Conservation (phyloP, 495 filamentous ascomycete genomes). For the Hapsidospora chrysogenum region DNA sequence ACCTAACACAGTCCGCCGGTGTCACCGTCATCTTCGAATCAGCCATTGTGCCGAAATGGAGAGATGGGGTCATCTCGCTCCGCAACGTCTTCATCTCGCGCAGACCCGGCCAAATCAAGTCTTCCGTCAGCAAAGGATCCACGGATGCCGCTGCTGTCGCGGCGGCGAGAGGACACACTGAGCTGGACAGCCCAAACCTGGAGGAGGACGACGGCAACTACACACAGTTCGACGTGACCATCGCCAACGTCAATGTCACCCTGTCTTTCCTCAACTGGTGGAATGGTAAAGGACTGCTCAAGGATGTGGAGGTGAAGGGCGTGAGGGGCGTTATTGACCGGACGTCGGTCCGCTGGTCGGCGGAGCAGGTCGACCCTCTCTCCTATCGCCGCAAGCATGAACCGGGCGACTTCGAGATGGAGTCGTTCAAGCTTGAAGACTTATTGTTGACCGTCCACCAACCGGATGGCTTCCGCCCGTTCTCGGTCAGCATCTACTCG, state of each 20-base stretch:
- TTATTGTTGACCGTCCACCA: conserved; percentile 85
- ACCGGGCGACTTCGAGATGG: conserved; percentile 90
- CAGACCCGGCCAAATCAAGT: conserved; percentile 60
- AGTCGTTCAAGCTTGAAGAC: conserved; percentile 90
- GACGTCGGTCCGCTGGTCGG: conserved; percentile 56
- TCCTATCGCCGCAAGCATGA: conserved; percentile 74
- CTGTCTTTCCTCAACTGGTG: conserved; percentile 97
- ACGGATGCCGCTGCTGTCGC: conserved; percentile 71
- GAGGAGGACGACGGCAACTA: conserved; percentile 88
- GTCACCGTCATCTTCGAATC: conserved; percentile 96
- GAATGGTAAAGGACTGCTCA: conserved; percentile 83
- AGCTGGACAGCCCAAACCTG: conserved; percentile 10
- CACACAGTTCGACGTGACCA: conserved; percentile 90
- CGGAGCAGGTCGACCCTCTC: conserved; percentile 64
- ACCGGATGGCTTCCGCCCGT: conserved; percentile 76
- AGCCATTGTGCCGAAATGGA: conserved; percentile 92
- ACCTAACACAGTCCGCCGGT: conserved; percentile 84
- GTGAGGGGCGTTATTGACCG: conserved; percentile 93
- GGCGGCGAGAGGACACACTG: conserved; percentile 44
- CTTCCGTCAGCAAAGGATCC: conserved; percentile 84
- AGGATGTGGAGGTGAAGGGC: conserved; percentile 85
- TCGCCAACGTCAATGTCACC: conserved; percentile 90
- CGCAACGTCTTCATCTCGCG: conserved; percentile 93
- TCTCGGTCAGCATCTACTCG: conserved; percentile 85
- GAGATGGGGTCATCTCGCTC: conserved; percentile 84